phyloP scores from a whole-genome alignment of 306 rosid genomes.

The Amphicarpaea edgeworthii region DNA sequence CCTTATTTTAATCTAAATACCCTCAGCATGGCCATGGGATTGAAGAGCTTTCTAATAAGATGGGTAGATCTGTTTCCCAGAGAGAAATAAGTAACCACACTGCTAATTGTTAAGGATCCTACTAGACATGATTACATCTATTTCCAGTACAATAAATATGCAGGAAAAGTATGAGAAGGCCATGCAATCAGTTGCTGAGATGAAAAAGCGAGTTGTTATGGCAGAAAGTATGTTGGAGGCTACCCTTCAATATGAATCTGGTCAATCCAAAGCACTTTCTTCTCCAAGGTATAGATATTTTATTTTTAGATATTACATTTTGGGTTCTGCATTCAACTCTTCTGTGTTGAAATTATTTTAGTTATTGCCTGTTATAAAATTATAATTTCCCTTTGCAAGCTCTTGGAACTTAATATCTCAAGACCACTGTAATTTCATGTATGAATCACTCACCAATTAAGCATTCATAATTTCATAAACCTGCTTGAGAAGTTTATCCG shows the following conservation, averaged over 20 bases:
- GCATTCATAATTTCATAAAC: conserved; percentile 26
- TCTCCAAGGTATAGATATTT: conserved; percentile 73
- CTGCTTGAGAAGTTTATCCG: conserved; percentile 28
- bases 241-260: conserved; percentile 95
- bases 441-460: conserved; percentile 2
- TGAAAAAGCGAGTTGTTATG: conserved; percentile 81
- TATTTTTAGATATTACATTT: conserved; percentile 21
- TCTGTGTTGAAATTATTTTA: conserved; percentile 39
- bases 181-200: conserved; percentile 68
- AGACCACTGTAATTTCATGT: conserved; percentile 19
- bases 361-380: conserved; percentile 6
- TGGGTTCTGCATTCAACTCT: conserved; percentile 17
- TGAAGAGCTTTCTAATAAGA: conserved; percentile 33
- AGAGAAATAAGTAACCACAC: conserved; percentile 33
- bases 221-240: conserved; percentile 97
- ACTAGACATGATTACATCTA: conserved; percentile 51
- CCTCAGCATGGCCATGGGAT: conserved; percentile 24
- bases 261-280: conserved; percentile 79
- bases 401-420: conserved; percentile 33
- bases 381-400: conserved; percentile 21
- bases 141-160: conserved; percentile 50
- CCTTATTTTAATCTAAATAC: conserved; percentile 32
- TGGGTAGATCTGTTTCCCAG: not conserved
- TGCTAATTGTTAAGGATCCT: conserved; percentile 44
- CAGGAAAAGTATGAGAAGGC: conserved; percentile 96